Percentiles rank a stretch among this genome's conserved stretches.
Evolutionary conservation across 2,329 filamentous ascomycete genomes (phyloP).

Genomic region (Monosporascus sp.): DNA sequence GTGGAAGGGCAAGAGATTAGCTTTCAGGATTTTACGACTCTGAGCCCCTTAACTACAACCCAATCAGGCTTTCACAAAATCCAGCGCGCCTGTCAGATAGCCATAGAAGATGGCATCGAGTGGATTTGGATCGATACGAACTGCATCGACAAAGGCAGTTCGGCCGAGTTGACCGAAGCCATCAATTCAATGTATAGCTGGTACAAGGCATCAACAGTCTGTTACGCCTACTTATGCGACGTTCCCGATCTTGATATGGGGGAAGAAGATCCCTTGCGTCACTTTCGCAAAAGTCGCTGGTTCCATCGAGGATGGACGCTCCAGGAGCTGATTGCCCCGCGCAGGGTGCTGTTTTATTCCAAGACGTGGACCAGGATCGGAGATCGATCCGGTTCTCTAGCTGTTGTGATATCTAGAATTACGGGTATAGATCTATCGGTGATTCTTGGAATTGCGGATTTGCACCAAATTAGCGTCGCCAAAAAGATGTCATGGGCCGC

Average conservation of each 20-base stretch:
- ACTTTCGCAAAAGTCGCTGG: constrained; percentile 9
- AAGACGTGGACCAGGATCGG: constrained; percentile 12
- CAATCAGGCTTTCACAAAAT: constrained; percentile 9
- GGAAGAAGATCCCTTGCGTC: background rate
- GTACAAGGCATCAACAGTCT: constrained; percentile 5
- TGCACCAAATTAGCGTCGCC: constrained; percentile 11
- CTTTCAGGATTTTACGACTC: constrained; percentile 3
- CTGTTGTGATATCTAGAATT: background rate
- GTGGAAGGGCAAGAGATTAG: constrained; percentile 11
- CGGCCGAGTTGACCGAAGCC: constrained; percentile 9
- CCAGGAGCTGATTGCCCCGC: constrained; percentile 13
- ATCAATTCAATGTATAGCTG: constrained; percentile 10
- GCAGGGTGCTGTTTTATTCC: constrained; percentile 12
- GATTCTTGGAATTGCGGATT: background rate
- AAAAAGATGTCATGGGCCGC: constrained; percentile 23
- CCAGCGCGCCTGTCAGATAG: constrained; percentile 4
- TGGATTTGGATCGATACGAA: constrained; percentile 13
- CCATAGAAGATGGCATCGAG: constrained; percentile 4
- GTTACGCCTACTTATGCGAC: constrained; percentile 9
- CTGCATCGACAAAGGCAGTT: constrained; percentile 13
- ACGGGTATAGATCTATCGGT: constrained; percentile 5
- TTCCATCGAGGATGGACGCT: constrained; percentile 17
- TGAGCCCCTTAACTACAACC: background rate
- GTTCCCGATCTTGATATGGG: background rate
- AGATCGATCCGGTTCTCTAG: background rate